phyloP scores from a whole-genome alignment of 2,329 filamentous ascomycete genomes.

The Westerdykella aurantiaca region DNA sequence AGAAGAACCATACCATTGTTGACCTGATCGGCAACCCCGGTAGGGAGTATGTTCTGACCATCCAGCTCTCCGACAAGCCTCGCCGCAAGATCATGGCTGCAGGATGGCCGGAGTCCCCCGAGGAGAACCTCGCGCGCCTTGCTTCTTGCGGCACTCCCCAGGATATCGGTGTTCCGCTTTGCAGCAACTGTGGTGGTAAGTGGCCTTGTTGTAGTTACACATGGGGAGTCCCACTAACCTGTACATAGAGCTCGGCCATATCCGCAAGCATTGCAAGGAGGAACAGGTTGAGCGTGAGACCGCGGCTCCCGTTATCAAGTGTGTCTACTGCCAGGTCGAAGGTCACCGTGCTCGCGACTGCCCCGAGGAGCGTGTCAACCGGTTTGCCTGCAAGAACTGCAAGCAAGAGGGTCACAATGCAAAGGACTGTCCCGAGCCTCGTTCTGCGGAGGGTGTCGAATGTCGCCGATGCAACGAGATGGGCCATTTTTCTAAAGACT shows the following conservation, averaged over 20 bases:
- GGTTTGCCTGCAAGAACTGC: slow-evolving; percentile 64
- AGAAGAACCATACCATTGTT: slow-evolving; percentile 45
- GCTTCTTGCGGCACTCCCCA: slow-evolving; percentile 60
- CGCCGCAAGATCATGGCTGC: slow-evolving; percentile 48
- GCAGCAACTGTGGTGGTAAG: slow-evolving; percentile 52
- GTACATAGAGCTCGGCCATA: slow-evolving; percentile 54
- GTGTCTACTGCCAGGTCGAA: slow-evolving; percentile 58
- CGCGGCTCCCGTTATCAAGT: slow-evolving; percentile 48
- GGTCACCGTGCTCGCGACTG: slow-evolving; percentile 68
- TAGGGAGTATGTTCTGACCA: slow-evolving; percentile 59
- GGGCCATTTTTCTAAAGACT: slow-evolving; percentile 34
- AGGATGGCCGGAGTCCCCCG: slow-evolving; percentile 53
- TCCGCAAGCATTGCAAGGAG: slow-evolving; percentile 53
- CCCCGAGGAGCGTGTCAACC: slow-evolving; percentile 50
- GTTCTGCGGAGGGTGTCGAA: slow-evolving; percentile 53
- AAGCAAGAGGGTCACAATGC: slow-evolving; percentile 42
- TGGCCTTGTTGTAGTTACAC: slow-evolving; percentile 11
- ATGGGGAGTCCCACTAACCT: slow-evolving; percentile 1
- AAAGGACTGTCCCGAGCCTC: slow-evolving; percentile 40
- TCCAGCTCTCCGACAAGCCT: slow-evolving; percentile 56
- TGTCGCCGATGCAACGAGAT: slow-evolving; percentile 60
- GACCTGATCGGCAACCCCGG: slow-evolving; percentile 53
- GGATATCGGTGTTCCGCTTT: slow-evolving; percentile 54
- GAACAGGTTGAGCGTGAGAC: slow-evolving; percentile 48
- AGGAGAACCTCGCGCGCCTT: slow-evolving; percentile 61